phyloP scores from a whole-genome alignment of 345 rosid species.

The Balakata baccata region DNA sequence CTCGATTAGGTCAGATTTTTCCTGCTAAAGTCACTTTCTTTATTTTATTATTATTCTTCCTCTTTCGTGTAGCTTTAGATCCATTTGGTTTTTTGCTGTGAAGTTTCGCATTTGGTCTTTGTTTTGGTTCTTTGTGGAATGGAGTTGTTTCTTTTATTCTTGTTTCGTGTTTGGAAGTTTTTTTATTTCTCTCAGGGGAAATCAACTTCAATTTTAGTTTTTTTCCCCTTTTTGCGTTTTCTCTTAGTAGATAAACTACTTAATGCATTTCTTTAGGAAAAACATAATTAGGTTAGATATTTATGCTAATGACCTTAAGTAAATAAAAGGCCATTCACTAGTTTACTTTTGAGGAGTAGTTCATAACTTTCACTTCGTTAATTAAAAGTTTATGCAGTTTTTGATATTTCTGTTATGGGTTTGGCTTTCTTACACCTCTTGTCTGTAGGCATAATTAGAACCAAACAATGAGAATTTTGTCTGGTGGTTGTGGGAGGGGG shows the following conservation, averaged over 20 bases:
- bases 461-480: too few species aligned
- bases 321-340: not conserved
- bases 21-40: not conserved
- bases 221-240: not conserved
- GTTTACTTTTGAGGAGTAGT: not conserved
- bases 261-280: not conserved
- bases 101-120: not conserved
- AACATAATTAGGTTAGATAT: not conserved
- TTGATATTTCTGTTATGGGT: too few species aligned
- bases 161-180: not conserved
- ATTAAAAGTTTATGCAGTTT: too few species aligned
- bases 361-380: not conserved
- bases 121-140: not conserved
- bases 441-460: too few species aligned
- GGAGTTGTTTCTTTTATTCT: not conserved
- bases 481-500: too few species aligned
- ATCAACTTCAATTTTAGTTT: not conserved
- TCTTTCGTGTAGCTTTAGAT: constrained; percentile 3
- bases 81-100: not conserved
- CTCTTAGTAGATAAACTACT: not conserved
- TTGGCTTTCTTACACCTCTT: too few species aligned
- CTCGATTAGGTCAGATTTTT: constrained; percentile 43
- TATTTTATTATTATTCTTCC: not conserved
- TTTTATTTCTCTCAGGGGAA: not conserved
- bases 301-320: not conserved